Percentiles rank a stretch among this genome's conserved stretches.
Evolutionary conservation across 768 basidiomycete species (phyloP).

Genomic region (Fomitopsis pulvina): DNA sequence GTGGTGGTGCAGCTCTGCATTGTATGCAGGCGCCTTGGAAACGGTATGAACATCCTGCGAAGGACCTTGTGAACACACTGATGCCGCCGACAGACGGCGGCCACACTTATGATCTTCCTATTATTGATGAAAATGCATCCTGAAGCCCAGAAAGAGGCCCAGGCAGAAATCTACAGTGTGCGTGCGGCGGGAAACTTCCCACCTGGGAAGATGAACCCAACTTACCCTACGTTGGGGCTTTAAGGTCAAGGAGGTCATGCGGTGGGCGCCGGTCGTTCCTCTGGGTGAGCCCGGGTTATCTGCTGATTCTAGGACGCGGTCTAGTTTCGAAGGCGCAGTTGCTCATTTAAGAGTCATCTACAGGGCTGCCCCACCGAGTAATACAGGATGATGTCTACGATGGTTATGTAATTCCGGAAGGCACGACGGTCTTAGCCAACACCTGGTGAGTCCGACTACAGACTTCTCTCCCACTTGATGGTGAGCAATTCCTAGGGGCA

Average conservation of each 20-base stretch:
- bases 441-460: slow-evolving; percentile 18
- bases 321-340: neutral
- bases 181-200: slow-evolving; percentile 19
- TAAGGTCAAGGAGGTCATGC: slow-evolving; percentile 24
- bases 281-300: too few species aligned
- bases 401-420: slow-evolving; percentile 27
- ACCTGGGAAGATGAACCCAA: slow-evolving; percentile 17
- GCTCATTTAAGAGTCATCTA: too few species aligned
- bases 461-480: neutral
- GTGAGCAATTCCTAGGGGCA: slow-evolving; percentile 14
- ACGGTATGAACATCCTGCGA: neutral
- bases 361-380: slow-evolving; percentile 23
- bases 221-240: slow-evolving; percentile 21
- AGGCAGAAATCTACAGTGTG: slow-evolving; percentile 22
- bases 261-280: slow-evolving; percentile 27
- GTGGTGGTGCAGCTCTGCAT: slow-evolving; percentile 2
- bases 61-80: neutral
- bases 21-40: neutral
- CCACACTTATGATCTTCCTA: slow-evolving; percentile 23
- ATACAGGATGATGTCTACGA: slow-evolving; percentile 24
- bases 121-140: slow-evolving; percentile 28
- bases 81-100: neutral
- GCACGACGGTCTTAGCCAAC: slow-evolving; percentile 26
- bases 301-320: neutral
- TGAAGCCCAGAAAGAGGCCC: slow-evolving; percentile 21